phyloP scores from a whole-genome alignment of 495 filamentous ascomycete species.

The Hypoxylon intermedium region DNA sequence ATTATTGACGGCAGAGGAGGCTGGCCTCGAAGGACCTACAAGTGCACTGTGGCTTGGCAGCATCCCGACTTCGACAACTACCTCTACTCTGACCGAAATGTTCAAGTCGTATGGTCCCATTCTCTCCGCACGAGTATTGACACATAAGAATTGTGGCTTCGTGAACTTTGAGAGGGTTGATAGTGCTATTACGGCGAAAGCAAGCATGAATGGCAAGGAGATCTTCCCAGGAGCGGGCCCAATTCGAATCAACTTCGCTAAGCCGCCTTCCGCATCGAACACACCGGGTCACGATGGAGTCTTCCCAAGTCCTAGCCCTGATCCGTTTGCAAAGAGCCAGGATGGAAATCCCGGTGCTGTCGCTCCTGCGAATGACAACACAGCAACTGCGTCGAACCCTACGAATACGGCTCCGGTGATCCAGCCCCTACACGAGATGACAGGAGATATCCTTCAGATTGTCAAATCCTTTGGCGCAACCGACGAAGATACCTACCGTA shows the following conservation, averaged over 20 bases:
- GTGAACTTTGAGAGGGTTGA: conserved; percentile 94
- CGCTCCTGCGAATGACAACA: conserved; percentile 48
- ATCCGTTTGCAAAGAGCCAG: conserved; percentile 70
- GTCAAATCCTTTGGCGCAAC: conserved; percentile 87
- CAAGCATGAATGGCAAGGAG: conserved; percentile 90
- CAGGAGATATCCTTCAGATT: conserved; percentile 82
- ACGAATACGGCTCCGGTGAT: conserved; percentile 66
- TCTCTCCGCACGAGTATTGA: conserved; percentile 89
- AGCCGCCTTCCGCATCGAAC: conserved; percentile 85
- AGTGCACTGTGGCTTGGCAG: conserved; percentile 96
- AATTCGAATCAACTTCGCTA: conserved; percentile 94
- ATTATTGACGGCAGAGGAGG: conserved; percentile 68
- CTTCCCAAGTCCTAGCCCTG: conserved; percentile 94
- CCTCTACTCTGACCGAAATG: conserved; percentile 89
- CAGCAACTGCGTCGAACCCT: conserved; percentile 43
- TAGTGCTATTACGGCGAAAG: conserved; percentile 87
- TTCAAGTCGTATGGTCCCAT: conserved; percentile 91
- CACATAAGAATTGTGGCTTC: conserved; percentile 99
- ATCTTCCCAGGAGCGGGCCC: conserved; percentile 97
- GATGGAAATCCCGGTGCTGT: conserved; percentile 55
- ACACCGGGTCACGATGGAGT: conserved; percentile 83
- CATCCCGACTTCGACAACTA: conserved; percentile 96
- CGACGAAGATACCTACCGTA: conserved; percentile 77
- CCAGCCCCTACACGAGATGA: conserved; percentile 75
- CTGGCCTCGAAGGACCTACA: conserved; percentile 86